Evolutionary conservation across 768 basidiomycete genomes (phyloP).

Genomic region (Rhodosporidiobolus odoratus): DNA sequence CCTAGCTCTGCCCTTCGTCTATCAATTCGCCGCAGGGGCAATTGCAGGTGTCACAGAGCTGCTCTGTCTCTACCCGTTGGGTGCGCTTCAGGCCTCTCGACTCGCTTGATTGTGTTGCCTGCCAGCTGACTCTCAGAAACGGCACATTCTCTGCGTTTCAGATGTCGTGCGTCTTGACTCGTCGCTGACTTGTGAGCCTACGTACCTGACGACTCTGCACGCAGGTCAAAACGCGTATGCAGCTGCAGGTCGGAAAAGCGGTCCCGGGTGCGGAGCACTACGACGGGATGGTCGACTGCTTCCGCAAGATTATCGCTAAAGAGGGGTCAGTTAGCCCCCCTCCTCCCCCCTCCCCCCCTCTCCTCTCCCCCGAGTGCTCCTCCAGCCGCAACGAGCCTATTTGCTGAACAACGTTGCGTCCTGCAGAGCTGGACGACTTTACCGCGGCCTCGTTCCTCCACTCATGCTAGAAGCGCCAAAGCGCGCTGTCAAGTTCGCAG

Average conservation of each 20-base stretch:
- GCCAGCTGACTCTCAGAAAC: background rate
- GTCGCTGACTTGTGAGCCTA: too few relatives aligned
- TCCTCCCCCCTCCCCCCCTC: background rate
- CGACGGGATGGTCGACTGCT: constrained; percentile 62
- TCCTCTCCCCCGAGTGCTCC: too few relatives aligned
- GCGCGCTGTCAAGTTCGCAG: constrained; percentile 73
- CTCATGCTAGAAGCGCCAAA: constrained; percentile 94
- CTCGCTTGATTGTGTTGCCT: background rate
- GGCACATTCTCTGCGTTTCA: constrained; percentile 41
- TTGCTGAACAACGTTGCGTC: background rate
- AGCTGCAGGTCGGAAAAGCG: constrained; percentile 79
- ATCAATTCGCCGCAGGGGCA: constrained; percentile 90
- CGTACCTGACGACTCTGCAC: too few relatives aligned
- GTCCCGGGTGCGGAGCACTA: constrained; percentile 54
- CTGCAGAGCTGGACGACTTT: constrained; percentile 68
- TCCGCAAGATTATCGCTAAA: constrained; percentile 72
- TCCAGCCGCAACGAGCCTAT: constrained; percentile 35
- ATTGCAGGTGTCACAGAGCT: constrained; percentile 70
- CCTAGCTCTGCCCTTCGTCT: constrained; percentile 49
- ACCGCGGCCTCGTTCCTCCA: constrained; percentile 94
- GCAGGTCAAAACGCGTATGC: constrained; percentile 98
- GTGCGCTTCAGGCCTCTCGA: constrained; percentile 50
- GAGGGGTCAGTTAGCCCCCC: constrained; percentile 66
- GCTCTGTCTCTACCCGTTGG: constrained; percentile 77
- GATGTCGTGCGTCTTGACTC: constrained; percentile 68